Evolutionary conservation across 2,329 filamentous ascomycete species (phyloP), one percentile per base, ranked within the genome.

Genomic region (Ciborinia camelliae): DNA sequence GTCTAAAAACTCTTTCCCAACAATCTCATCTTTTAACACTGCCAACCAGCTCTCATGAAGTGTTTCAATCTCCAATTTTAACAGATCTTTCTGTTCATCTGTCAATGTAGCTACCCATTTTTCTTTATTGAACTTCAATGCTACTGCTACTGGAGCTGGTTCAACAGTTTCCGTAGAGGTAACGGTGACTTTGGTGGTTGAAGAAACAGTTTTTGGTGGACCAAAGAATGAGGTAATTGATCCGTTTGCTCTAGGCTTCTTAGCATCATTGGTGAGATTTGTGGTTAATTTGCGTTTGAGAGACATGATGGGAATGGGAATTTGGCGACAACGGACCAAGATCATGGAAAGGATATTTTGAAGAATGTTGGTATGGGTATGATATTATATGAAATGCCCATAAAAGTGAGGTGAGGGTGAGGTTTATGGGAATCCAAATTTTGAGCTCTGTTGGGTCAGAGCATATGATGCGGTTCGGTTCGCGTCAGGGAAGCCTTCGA

Each of bases 151-250:
- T 8, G 73, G 63, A 1, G 74, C 64, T 30, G 72, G 51, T 15
- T 68, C 41, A 15, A 51, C 64, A 15, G 51, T 65, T 53, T 73
- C 70, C 67, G 72, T 65, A 70, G 74, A 77, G 62, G 71, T 73
- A 28, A 74, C 73, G 14, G 75, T 70, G 20, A 79, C 71, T 75
- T 89, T 51, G 4, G 57, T 54, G 4, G 64, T 64, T 9, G 68
- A 66, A 8, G 64, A 57, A 8, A 65, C 64, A 4, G 66, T 65
- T 52, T 74, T 76, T 2, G 72, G 92, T 87, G 23, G 85, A 18
- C 86, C 85, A 73, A 99, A 98, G 82, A 98, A 98, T 20, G 92
- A 90, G 35, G 89, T 93, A 74, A 99, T 96, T 79, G 83, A 92
- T 68, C 82, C 86, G 73, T 95, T 89, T 62, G 84, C 81, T 77